Conservation (phyloP, 2,329 filamentous ascomycete species). For the Plenodomus lindquistii region DNA sequence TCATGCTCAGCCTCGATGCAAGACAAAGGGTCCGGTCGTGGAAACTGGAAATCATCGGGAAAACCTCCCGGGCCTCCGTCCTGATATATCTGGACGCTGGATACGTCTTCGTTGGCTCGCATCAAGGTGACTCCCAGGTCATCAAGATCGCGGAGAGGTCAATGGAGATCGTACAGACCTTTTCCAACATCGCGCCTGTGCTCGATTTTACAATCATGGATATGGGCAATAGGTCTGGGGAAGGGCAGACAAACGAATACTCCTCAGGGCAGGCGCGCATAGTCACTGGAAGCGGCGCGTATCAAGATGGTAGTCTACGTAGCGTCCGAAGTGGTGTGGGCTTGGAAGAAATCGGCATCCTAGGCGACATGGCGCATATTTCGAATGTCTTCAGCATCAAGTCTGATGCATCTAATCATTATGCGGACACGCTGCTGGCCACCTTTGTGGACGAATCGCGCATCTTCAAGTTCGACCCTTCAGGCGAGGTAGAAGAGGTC, state of each 20-base stretch:
- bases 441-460: conserved; percentile 84
- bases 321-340: conserved; percentile 94
- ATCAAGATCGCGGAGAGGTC: conserved; percentile 65
- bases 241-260: conserved; percentile 82
- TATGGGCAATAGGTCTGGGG: conserved; percentile 81
- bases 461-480: conserved; percentile 73
- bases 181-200: conserved; percentile 86
- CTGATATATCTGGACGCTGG: conserved; percentile 77
- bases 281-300: conserved; percentile 89
- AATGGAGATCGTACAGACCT: conserved; percentile 71
- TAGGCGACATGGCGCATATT: conserved; percentile 77
- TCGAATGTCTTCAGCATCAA: conserved; percentile 72
- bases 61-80: conserved; percentile 74
- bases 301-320: conserved; percentile 82
- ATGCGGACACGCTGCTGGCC: conserved; percentile 72
- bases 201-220: conserved; percentile 97
- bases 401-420: conserved; percentile 53
- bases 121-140: conserved; percentile 89
- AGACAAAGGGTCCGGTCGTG: conserved; percentile 72
- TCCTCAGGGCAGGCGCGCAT: conserved; percentile 93
- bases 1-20: conserved; percentile 72
- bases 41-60: conserved; percentile 68
- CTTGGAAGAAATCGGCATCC: conserved; percentile 80
- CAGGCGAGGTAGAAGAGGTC: conserved; percentile 84
- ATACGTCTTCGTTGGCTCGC: conserved; percentile 83